Evolutionary conservation across 306 rosid species (phyloP).

Genomic region (Rosa multiflora): DNA sequence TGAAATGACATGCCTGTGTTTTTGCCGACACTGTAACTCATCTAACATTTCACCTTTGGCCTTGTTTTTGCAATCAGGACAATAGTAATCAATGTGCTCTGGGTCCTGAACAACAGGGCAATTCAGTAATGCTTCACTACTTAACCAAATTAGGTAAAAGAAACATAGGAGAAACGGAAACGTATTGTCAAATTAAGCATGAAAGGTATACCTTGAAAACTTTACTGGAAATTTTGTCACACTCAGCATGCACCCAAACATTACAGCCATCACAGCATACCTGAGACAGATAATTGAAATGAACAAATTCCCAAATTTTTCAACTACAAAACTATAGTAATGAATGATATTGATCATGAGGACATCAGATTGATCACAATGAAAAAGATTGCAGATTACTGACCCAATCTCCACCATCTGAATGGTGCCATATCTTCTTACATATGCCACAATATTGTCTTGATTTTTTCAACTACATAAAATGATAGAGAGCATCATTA

Average conservation of each 20-base stretch:
- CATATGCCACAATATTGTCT: slow-evolving; percentile 97
- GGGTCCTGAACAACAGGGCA: slow-evolving; percentile 52
- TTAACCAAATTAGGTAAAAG: slow-evolving; percentile 19
- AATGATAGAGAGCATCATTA: slow-evolving; percentile 16
- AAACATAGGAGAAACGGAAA: slow-evolving; percentile 19
- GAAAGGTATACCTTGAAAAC: slow-evolving; percentile 59
- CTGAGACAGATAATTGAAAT: slow-evolving; percentile 43
- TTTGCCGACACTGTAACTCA: slow-evolving; percentile 39
- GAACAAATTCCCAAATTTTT: slow-evolving; percentile 30
- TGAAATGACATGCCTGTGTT: slow-evolving; percentile 50
- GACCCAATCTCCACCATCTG: slow-evolving; percentile 97
- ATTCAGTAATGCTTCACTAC: slow-evolving; percentile 18
- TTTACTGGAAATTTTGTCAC: slow-evolving; percentile 62
- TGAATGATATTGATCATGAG: background rate
- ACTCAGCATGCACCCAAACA: slow-evolving; percentile 98
- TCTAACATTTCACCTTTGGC: slow-evolving; percentile 38
- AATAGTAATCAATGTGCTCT: slow-evolving; percentile 70
- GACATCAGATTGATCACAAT: background rate
- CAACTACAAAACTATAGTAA: slow-evolving; percentile 13
- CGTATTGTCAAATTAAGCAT: slow-evolving; percentile 15
- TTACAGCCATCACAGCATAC: slow-evolving; percentile 96
- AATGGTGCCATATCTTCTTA: slow-evolving; percentile 91
- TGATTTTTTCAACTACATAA: slow-evolving; percentile 69
- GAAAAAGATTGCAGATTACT: slow-evolving; percentile 37
- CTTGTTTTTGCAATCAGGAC: slow-evolving; percentile 83